Conservation (phyloP, 2,329 filamentous ascomycete genomes). For the Ceratocystis papillata region DNA sequence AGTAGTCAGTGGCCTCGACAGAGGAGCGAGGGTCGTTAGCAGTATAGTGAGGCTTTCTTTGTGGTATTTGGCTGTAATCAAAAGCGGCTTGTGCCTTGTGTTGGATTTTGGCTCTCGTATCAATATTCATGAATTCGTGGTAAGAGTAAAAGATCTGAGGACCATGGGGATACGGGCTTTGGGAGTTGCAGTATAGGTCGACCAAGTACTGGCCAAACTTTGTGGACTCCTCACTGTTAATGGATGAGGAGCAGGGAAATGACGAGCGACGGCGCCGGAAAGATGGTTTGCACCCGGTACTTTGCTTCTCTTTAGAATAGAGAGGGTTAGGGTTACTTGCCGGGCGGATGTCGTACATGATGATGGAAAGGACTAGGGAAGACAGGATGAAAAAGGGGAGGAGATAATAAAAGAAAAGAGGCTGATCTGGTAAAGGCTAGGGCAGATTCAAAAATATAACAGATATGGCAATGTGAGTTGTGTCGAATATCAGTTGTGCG, state of each 20-base stretch:
- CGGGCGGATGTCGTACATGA: neutral
- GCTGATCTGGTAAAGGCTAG: neutral
- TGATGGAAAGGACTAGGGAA: neutral
- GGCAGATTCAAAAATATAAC: neutral
- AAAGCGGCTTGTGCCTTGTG: slow-evolving; percentile 3
- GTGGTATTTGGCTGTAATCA: slow-evolving; percentile 9
- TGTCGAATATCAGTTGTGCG: no score
- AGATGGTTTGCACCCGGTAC: neutral
- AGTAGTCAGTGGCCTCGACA: neutral
- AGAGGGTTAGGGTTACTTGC: neutral
- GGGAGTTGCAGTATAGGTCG: slow-evolving; percentile 8
- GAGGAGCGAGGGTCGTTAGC: slow-evolving; percentile 5
- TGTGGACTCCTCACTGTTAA: neutral
- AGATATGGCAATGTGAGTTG: neutral
- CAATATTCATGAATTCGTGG: neutral
- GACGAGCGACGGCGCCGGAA: neutral
- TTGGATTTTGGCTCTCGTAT: neutral
- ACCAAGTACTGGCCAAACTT: neutral
- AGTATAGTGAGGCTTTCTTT: neutral
- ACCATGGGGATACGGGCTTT: slow-evolving; percentile 6
- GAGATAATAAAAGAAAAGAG: neutral
- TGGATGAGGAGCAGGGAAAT: neutral
- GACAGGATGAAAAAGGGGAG: neutral
- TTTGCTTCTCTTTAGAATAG: neutral
- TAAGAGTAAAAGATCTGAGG: slow-evolving; percentile 3